phyloP scores from a whole-genome alignment of 371 early-diverging fungal species.

The Polyrhizophydium stewartii region DNA sequence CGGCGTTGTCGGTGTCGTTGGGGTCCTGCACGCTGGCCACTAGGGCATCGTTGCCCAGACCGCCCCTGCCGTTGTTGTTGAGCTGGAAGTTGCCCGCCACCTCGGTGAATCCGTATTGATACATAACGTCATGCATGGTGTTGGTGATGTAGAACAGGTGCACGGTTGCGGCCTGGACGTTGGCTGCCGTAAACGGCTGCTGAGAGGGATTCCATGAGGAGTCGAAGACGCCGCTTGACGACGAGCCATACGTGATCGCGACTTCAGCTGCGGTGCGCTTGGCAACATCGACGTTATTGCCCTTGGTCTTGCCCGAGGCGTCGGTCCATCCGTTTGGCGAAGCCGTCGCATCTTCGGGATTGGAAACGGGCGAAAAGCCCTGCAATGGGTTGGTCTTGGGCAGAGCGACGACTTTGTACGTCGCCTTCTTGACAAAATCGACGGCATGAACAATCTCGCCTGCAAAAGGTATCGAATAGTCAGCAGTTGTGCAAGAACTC shows the following conservation, averaged over 20 bases:
- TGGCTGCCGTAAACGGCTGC: slow-evolving; percentile 5
- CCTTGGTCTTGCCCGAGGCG: neutral
- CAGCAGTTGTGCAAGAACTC: no score
- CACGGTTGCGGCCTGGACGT: slow-evolving; percentile 19
- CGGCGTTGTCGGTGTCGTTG: slow-evolving; percentile 30
- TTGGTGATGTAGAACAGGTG: slow-evolving; percentile 33
- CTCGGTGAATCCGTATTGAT: slow-evolving; percentile 42
- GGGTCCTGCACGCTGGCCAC: slow-evolving; percentile 37
- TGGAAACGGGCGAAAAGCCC: neutral
- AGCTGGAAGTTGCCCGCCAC: slow-evolving; percentile 47
- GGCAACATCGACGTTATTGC: neutral
- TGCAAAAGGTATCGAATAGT: no score
- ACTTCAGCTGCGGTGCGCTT: neutral
- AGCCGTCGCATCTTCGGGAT: neutral
- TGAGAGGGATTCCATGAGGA: slow-evolving; percentile 8
- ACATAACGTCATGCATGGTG: slow-evolving; percentile 37
- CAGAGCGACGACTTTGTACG: neutral
- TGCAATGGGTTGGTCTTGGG: neutral
- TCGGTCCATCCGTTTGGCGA: neutral
- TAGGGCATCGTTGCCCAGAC: slow-evolving; percentile 70
- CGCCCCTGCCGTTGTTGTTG: slow-evolving; percentile 44
- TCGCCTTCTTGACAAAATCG: neutral
- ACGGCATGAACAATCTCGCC: neutral
- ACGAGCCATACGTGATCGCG: neutral
- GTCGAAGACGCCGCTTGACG: neutral